A percentile compares a stretch with the other conserved stretches of the same genome.
These are phyloP conservation scores for Magnolia kwangsiensis DNA, from an alignment of 164 flowering plant species.

Conservation along the genomic window DNA sequence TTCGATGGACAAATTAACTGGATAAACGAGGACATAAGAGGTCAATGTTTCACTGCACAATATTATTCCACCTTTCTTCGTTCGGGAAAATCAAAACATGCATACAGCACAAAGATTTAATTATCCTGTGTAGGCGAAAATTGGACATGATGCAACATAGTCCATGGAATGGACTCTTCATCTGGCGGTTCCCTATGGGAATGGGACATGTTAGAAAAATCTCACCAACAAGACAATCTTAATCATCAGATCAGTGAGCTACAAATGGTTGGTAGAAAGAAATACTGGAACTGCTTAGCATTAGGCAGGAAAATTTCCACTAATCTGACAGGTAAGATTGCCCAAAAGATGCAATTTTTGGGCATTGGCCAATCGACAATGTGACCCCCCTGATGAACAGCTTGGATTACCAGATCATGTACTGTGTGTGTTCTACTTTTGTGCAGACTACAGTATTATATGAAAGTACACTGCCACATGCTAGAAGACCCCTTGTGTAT, in stretches of 20 bases:
- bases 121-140: background rate
- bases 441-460: background rate
- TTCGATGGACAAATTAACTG: conserved; percentile 94
- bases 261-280: background rate
- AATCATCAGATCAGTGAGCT: background rate
- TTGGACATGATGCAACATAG: background rate
- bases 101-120: background rate
- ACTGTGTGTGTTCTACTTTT: background rate
- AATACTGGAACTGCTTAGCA: background rate
- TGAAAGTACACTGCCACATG: background rate
- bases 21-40: conserved; percentile 1
- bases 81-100: background rate
- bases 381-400: background rate
- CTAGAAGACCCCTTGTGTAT: background rate
- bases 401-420: background rate
- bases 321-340: background rate
- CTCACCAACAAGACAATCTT: background rate
- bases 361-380: no score
- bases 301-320: background rate
- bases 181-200: background rate
- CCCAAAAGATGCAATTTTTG: no score
- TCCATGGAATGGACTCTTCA: background rate
- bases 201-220: no score
- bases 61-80: background rate
- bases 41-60: background rate